phyloP scores from a whole-genome alignment of 2,329 filamentous ascomycete genomes.

The Plectosphaerella sp. region DNA sequence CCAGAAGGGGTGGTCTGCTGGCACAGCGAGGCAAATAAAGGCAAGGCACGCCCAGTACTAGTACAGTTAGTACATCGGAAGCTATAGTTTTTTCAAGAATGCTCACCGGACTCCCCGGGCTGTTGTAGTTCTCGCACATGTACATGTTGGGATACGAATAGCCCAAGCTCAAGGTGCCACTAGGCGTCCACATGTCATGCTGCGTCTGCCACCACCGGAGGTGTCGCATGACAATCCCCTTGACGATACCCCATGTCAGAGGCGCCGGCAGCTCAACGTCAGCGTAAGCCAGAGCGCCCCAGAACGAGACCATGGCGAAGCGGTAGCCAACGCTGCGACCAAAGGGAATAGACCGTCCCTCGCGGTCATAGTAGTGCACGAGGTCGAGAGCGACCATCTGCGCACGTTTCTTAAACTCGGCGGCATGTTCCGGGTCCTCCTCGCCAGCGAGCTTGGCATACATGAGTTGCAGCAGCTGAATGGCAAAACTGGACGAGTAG shows the following conservation, averaged over 20 bases:
- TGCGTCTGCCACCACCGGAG: slow-evolving; percentile 78
- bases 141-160: slow-evolving; percentile 80
- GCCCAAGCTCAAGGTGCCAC: slow-evolving; percentile 71
- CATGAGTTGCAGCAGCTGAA: slow-evolving; percentile 73
- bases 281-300: slow-evolving; percentile 73
- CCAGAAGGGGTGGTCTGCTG: slow-evolving; percentile 72
- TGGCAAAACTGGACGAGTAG: slow-evolving; percentile 78
- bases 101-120: slow-evolving; percentile 58
- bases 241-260: slow-evolving; percentile 74
- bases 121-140: slow-evolving; percentile 81
- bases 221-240: slow-evolving; percentile 69
- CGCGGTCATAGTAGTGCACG: slow-evolving; percentile 69
- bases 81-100: no score
- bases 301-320: slow-evolving; percentile 84
- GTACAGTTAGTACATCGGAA: slow-evolving; percentile 4
- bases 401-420: slow-evolving; percentile 66
- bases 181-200: slow-evolving; percentile 67
- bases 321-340: slow-evolving; percentile 75
- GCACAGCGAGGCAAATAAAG: slow-evolving; percentile 69
- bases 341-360: slow-evolving; percentile 70
- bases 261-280: slow-evolving; percentile 68
- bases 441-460: slow-evolving; percentile 69
- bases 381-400: slow-evolving; percentile 65
- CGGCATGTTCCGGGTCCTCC: slow-evolving; percentile 60
- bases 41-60: slow-evolving; percentile 76